A percentile compares a stretch with the other conserved stretches of the same genome.
Conservation (phyloP, 1,284 basidiomycete species). For the Abortiporus biennis region DNA sequence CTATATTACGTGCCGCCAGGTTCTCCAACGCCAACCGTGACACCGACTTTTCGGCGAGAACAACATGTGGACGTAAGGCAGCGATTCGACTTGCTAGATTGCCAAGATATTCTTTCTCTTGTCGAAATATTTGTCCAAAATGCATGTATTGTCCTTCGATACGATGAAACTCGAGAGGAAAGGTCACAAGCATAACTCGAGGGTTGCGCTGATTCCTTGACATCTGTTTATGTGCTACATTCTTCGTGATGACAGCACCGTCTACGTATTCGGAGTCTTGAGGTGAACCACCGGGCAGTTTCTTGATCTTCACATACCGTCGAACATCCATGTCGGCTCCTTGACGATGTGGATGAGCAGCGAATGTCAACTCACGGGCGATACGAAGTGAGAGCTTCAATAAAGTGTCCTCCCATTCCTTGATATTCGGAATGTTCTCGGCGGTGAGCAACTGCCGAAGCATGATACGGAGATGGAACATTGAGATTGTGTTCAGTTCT, state of each 20-base stretch:
- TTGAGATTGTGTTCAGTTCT: conserved; percentile 78
- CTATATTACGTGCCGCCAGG: conserved; percentile 83
- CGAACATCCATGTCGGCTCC: conserved; percentile 94
- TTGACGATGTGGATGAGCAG: conserved; percentile 65
- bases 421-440: conserved; percentile 70
- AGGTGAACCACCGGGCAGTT: conserved; percentile 91
- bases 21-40: conserved; percentile 89
- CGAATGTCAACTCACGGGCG: conserved; percentile 72
- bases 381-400: conserved; percentile 76
- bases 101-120: conserved; percentile 92
- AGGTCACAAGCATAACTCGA: conserved; percentile 93
- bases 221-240: conserved; percentile 94
- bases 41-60: conserved; percentile 90
- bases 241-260: conserved; percentile 97
- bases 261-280: conserved; percentile 95
- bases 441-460: conserved; percentile 81
- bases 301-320: conserved; percentile 97
- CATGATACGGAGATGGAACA: conserved; percentile 85
- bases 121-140: conserved; percentile 87
- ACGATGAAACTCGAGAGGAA: conserved; percentile 93
- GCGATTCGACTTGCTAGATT: conserved; percentile 88
- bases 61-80: conserved; percentile 86
- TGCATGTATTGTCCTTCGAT: conserved; percentile 94
- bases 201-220: conserved; percentile 68
- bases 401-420: conserved; percentile 83